Conservation (phyloP, 78 protist genomes). For the Dictyostelium brefeldianum region DNA sequence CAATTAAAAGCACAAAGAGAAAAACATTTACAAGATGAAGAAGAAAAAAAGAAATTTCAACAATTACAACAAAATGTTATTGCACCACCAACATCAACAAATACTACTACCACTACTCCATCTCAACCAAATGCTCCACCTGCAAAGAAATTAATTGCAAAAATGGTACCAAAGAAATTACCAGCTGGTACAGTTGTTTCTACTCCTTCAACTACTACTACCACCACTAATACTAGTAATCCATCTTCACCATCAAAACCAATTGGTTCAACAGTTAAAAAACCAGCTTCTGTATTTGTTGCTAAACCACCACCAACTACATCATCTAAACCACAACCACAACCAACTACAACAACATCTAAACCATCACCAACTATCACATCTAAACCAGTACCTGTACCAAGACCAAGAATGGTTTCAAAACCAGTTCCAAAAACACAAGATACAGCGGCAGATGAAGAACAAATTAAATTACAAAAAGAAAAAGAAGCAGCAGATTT, state of each 20-base stretch:
- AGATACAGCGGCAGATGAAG: background rate
- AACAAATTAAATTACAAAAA: background rate
- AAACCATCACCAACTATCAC: background rate
- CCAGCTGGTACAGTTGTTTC: background rate
- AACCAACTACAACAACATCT: background rate
- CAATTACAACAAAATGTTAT: background rate
- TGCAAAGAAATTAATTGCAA: background rate
- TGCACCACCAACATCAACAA: background rate
- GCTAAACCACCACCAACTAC: constrained; percentile 8
- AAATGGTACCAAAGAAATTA: constrained; percentile 24
- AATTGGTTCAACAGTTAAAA: background rate
- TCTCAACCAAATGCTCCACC: constrained; percentile 1
- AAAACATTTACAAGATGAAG: constrained; percentile 9
- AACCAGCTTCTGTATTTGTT: background rate
- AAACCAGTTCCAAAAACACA: background rate
- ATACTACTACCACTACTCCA: background rate
- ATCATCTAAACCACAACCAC: background rate
- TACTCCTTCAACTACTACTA: background rate
- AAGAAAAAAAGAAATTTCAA: constrained; percentile 10
- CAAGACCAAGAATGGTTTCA: background rate
- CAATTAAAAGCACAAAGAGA: constrained; percentile 33
- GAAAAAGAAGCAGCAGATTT: background rate
- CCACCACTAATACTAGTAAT: background rate
- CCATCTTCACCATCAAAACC: background rate
- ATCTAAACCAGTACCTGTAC: background rate